Conservation (phyloP, 495 filamentous ascomycete species). For the Pyrenula aspistea region DNA sequence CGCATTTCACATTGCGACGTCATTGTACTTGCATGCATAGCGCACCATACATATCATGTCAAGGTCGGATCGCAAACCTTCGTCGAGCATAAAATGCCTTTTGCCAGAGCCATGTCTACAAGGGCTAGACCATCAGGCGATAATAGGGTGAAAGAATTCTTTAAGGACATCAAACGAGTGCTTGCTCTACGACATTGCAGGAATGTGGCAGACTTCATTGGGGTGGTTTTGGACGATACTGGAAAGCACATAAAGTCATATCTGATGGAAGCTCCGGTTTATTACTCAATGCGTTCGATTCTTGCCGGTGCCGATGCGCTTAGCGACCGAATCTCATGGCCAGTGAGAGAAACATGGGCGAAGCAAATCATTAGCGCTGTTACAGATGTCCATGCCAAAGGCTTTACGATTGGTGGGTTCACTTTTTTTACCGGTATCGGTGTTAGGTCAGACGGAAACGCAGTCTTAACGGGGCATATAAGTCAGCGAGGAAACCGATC, state of each 20-base stretch:
- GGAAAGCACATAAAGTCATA: background rate
- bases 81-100: background rate
- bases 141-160: background rate
- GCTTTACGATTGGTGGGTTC: constrained; percentile 1
- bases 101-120: background rate
- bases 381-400: constrained; percentile 1
- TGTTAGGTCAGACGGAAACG: constrained; percentile 4
- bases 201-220: background rate
- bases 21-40: background rate
- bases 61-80: background rate
- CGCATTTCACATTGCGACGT: background rate
- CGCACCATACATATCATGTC: background rate
- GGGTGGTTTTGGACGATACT: background rate
- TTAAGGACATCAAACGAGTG: background rate
- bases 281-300: background rate
- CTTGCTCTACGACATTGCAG: background rate
- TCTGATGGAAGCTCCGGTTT: background rate
- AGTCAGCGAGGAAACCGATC: background rate
- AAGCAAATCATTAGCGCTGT: background rate
- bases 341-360: background rate
- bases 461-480: background rate
- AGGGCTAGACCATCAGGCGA: background rate
- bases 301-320: background rate
- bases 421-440: background rate
- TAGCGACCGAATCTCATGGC: background rate